Base-by-base conservation (phyloP, 164 flowering plant genomes). In the Paratinospora sagittata region DNA sequence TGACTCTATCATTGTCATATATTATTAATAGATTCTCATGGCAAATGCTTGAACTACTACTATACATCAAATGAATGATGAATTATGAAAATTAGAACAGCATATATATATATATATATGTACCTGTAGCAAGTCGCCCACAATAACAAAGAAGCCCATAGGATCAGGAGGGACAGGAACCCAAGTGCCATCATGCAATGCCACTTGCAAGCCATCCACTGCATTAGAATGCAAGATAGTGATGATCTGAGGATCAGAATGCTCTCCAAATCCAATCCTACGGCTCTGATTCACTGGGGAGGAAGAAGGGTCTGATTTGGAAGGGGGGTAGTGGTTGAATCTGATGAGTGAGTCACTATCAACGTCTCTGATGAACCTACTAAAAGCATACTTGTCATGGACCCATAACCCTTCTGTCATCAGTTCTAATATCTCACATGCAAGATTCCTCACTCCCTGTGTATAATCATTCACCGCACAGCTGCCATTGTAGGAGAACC, bases 211-310 rank as follows among this genome's bases (percentile, higher is more conserved):
- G 27, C 92, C 96, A 0, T 16, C 79, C 4, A 84, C 90, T n/a
- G 81, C 82, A 81, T 89, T 90, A 71, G 97, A 89, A 70, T 89
- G 23, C 49, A 90, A 60, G 65, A 90, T 60, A 55, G 97, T 85
- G 75, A 90, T 73, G 77, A 90, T 84, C 78, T 88, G 92, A 76
- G 97, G 97, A 81, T 90, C 96, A 4, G 93, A 80, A 70, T 90
- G 96, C 81, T 90, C 96, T 8, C 93, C 96, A 65, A 90, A 87
- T 41, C 96, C 96, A 7, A 88, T 73, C n/a, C 73, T 62, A 34
- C 49, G 5, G 27, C 13, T 24, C 23, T 39, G 64, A 24, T 61
- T 76, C 11, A 67, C 23, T 11, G 79, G 68, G 45, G 78, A 39
- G 70, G n/a, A n/a, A n/a, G 73, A 69, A 70, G 70, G 8, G 17